Evolutionary conservation across 805 yeast species (phyloP).

Genomic region (Jamesozyma hellenica): DNA sequence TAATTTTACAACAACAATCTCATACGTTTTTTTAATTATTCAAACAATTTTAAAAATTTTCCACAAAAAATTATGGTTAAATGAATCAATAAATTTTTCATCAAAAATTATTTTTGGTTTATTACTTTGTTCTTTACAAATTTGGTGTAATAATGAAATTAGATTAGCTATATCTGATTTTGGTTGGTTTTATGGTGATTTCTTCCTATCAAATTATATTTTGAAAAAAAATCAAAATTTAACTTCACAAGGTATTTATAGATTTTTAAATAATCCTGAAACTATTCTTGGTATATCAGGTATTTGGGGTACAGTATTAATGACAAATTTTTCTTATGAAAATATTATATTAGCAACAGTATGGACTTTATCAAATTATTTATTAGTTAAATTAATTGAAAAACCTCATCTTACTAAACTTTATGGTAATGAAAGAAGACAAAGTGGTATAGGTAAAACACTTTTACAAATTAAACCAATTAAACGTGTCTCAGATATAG

Average conservation of each 20-base stretch:
- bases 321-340: slow-evolving; percentile 43
- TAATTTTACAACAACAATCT: slow-evolving; percentile 40
- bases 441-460: slow-evolving; percentile 42
- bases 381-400: slow-evolving; percentile 65
- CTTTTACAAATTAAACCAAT: slow-evolving; percentile 30
- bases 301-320: slow-evolving; percentile 59
- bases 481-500: slow-evolving; percentile 27
- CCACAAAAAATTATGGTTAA: slow-evolving; percentile 1
- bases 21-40: slow-evolving; percentile 44
- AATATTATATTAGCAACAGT: slow-evolving; percentile 44
- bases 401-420: slow-evolving; percentile 67
- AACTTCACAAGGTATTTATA: slow-evolving; percentile 71
- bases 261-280: slow-evolving; percentile 77
- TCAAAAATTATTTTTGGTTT: slow-evolving; percentile 43
- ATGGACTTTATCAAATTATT: slow-evolving; percentile 58
- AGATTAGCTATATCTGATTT: slow-evolving; percentile 65
- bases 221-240: slow-evolving; percentile 40
- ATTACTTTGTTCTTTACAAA: slow-evolving; percentile 46
- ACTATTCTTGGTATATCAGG: slow-evolving; percentile 70
- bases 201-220: slow-evolving; percentile 50
- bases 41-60: slow-evolving; percentile 29
- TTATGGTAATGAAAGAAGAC: slow-evolving; percentile 56
- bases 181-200: slow-evolving; percentile 90
- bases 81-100: slow-evolving; percentile 8
- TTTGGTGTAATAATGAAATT: slow-evolving; percentile 61